Evolutionary conservation across 345 rosid species (phyloP).

Genomic region (Noccaea bulbosa): DNA sequence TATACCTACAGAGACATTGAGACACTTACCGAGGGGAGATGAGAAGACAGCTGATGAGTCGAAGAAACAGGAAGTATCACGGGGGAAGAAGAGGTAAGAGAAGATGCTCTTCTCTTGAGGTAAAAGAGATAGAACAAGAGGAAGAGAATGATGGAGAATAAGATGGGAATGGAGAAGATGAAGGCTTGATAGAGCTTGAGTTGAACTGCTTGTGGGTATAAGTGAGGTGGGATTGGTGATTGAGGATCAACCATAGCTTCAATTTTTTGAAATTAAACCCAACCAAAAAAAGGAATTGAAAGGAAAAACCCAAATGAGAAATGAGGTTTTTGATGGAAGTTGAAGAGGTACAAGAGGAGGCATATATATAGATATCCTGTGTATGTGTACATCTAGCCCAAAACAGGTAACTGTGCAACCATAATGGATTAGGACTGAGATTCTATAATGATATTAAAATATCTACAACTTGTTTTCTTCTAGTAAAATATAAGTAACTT

Average conservation of each 20-base stretch:
- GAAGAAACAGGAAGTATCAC: conserved; percentile 55
- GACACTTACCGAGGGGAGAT: conserved; percentile 55
- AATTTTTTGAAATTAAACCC: conserved; percentile 16
- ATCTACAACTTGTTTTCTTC: conserved; percentile 14
- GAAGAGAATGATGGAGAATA: conserved; percentile 87
- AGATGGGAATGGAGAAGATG: conserved; percentile 94
- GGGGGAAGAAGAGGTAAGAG: conserved; percentile 48
- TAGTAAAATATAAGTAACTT: conserved; percentile 5
- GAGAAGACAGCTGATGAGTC: conserved; percentile 46
- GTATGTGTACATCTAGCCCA: conserved; percentile 27
- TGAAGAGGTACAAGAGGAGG: conserved; percentile 33
- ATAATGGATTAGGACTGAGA: conserved; percentile 29
- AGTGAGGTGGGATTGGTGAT: conserved; percentile 64
- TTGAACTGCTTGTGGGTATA: conserved; percentile 83
- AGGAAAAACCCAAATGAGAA: conserved; percentile 28
- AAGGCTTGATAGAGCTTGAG: conserved; percentile 94
- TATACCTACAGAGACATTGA: conserved; percentile 17
- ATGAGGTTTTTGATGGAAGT: conserved; percentile 33
- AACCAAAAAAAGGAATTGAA: background rate
- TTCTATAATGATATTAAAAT: conserved; percentile 35
- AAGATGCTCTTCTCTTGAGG: conserved; percentile 85
- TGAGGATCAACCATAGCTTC: conserved; percentile 66
- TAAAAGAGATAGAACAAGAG: conserved; percentile 90
- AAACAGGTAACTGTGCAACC: conserved; percentile 35
- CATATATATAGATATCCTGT: conserved; percentile 37